These are phyloP conservation scores for Starmerella tilneyi DNA, from an alignment of 805 yeast genomes.

Conservation along the genomic window DNA sequence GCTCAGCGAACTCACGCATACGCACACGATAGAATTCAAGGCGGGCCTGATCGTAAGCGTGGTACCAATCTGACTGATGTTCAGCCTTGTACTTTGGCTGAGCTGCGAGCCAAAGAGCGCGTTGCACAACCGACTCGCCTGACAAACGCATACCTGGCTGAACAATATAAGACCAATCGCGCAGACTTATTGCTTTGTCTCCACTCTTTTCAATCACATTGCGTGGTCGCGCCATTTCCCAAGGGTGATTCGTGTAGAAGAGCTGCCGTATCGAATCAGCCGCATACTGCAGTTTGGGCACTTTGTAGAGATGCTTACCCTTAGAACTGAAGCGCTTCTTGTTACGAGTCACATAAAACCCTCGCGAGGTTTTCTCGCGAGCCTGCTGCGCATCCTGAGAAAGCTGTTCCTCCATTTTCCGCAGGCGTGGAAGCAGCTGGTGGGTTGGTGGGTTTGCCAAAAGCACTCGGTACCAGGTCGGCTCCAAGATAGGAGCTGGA, in stretches of 20 bases:
- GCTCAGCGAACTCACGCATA: slow-evolving; percentile 70
- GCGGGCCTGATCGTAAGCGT: slow-evolving; percentile 78
- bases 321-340: slow-evolving; percentile 28
- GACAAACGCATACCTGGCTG: slow-evolving; percentile 68
- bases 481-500: slow-evolving; percentile 45
- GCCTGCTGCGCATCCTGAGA: slow-evolving; percentile 14
- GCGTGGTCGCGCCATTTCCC: slow-evolving; percentile 93
- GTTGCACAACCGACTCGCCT: slow-evolving; percentile 80
- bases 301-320: slow-evolving; percentile 37
- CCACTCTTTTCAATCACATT: slow-evolving; percentile 58
- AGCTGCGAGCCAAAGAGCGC: slow-evolving; percentile 49
- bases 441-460: slow-evolving; percentile 71
- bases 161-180: slow-evolving; percentile 68
- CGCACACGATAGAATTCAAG: slow-evolving; percentile 80
- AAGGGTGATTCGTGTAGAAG: slow-evolving; percentile 89
- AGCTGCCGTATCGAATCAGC: slow-evolving; percentile 76
- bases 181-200: background rate
- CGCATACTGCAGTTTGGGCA: slow-evolving; percentile 46
- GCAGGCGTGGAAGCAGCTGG: slow-evolving; percentile 43
- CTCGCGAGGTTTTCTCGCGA: slow-evolving; percentile 20
- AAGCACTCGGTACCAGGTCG: slow-evolving; percentile 84
- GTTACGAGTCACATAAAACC: slow-evolving; percentile 41
- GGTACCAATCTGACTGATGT: slow-evolving; percentile 31
- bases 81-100: slow-evolving; percentile 26
- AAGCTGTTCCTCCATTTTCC: slow-evolving; percentile 23